A percentile compares a stretch with the other conserved stretches of the same genome.
phyloP scores from a whole-genome alignment of 2,329 filamentous ascomycete species.

The Cytospora schulzeri region DNA sequence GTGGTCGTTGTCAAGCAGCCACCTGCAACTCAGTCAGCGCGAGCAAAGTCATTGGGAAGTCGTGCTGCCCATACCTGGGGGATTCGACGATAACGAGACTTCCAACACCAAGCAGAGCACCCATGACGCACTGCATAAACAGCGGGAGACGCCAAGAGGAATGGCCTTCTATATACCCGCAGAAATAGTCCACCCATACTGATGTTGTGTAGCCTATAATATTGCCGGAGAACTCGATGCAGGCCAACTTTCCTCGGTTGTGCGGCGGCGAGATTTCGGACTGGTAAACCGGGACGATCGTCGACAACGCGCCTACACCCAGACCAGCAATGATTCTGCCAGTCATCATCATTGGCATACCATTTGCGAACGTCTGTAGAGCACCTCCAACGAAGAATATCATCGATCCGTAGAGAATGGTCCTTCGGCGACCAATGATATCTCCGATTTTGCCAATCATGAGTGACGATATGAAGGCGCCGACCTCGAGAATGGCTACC shows the following conservation, averaged over 20 bases:
- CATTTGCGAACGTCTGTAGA: conserved; percentile 77
- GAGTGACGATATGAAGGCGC: conserved; percentile 87
- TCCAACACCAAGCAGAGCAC: conserved; percentile 77
- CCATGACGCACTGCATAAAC: conserved; percentile 94
- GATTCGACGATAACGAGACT: conserved; percentile 96
- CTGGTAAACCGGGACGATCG: conserved; percentile 91
- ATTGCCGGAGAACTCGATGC: conserved; percentile 97
- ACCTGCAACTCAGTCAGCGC: conserved; percentile 58
- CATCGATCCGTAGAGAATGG: conserved; percentile 90
- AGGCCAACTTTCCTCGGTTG: conserved; percentile 91
- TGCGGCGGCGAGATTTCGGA: conserved; percentile 96
- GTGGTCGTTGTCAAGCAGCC: conserved; percentile 95
- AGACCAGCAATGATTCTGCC: conserved; percentile 84
- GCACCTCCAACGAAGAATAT: conserved; percentile 85
- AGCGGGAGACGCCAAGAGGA: conserved; percentile 90
- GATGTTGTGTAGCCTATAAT: conserved; percentile 94
- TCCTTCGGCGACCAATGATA: conserved; percentile 83
- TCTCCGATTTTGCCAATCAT: conserved; percentile 87
- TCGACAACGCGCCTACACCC: conserved; percentile 84
- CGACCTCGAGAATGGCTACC: conserved; percentile 94
- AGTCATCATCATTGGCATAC: conserved; percentile 87
- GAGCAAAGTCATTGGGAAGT: conserved; percentile 15
- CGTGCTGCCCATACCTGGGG: conserved; percentile 64
- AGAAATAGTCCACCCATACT: conserved; percentile 98
- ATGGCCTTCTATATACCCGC: conserved; percentile 82